Evolutionary conservation across 2,329 filamentous ascomycete species (phyloP).

Genomic region (Cladophialophora psammophila): DNA sequence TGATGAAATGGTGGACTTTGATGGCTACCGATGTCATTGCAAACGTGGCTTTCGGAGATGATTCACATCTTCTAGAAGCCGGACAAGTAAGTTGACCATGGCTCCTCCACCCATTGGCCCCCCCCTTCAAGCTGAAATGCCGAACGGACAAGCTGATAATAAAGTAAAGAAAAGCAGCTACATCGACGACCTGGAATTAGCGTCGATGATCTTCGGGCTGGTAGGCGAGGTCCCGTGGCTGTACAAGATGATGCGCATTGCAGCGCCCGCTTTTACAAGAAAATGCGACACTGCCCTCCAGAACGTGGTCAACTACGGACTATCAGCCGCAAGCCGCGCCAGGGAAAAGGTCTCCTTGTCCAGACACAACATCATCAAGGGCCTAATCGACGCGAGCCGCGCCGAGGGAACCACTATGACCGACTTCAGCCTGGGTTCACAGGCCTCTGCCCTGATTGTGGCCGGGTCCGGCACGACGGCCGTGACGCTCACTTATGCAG

Average conservation of each 20-base stretch:
- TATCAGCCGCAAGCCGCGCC: slow-evolving; percentile 6
- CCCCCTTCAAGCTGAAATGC: too few relatives aligned
- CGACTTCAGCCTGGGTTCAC: slow-evolving; percentile 33
- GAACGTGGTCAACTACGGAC: slow-evolving; percentile 9
- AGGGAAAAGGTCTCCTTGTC: slow-evolving; percentile 7
- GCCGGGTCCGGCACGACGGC: slow-evolving; percentile 63
- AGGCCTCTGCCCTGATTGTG: slow-evolving; percentile 56
- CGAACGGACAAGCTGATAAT: too few relatives aligned
- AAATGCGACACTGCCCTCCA: slow-evolving; percentile 12
- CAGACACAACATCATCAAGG: slow-evolving; percentile 22
- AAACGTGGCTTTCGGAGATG: slow-evolving; percentile 63
- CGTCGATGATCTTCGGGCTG: slow-evolving; percentile 30
- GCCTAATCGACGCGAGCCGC: slow-evolving; percentile 10
- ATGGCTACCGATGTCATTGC: slow-evolving; percentile 64
- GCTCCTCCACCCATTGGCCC: background rate
- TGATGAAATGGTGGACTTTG: slow-evolving; percentile 63
- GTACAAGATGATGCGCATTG: slow-evolving; percentile 14
- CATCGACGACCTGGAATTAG: slow-evolving; percentile 48
- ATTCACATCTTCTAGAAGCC: slow-evolving; percentile 60
- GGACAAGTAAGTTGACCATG: slow-evolving; percentile 51
- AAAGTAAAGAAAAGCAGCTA: slow-evolving; percentile 52
- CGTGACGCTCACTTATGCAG: slow-evolving; percentile 57
- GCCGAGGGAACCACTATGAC: slow-evolving; percentile 15
- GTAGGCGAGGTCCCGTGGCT: slow-evolving; percentile 22
- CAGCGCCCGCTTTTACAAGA: slow-evolving; percentile 1